phyloP scores from a whole-genome alignment of 2,329 filamentous ascomycete species.

The Leptographium galeiforme region DNA sequence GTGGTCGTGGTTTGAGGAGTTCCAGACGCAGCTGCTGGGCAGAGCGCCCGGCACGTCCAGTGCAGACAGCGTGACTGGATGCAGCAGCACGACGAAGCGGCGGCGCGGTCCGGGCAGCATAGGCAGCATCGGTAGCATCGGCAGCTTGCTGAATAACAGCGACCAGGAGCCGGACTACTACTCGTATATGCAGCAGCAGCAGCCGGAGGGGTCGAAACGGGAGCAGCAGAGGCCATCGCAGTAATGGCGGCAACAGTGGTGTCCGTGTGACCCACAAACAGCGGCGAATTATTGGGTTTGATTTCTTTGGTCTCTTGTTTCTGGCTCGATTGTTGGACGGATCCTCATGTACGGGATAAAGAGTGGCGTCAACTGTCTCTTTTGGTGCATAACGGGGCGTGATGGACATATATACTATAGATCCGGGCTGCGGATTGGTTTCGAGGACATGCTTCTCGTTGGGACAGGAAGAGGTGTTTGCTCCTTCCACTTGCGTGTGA shows the following conservation, averaged over 20 bases:
- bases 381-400: too few species aligned
- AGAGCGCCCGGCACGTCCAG: not conserved
- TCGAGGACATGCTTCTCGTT: too few species aligned
- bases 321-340: too few species aligned
- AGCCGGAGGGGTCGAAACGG: not conserved
- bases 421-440: too few species aligned
- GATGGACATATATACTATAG: too few species aligned
- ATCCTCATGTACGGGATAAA: too few species aligned
- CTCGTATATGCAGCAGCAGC: slow-evolving; percentile 5
- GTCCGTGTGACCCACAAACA: not conserved
- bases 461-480: not conserved
- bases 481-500: not conserved
- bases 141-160: slow-evolving; percentile 10
- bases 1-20: slow-evolving; percentile 10
- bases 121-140: slow-evolving; percentile 11
- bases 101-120: slow-evolving; percentile 5
- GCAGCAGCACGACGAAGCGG: not conserved
- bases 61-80: not conserved
- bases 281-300: too few species aligned
- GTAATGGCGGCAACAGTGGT: too few species aligned
- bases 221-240: not conserved
- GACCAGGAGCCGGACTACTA: slow-evolving; percentile 7
- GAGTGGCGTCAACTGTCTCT: too few species aligned
- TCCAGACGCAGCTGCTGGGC: slow-evolving; percentile 4
- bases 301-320: too few species aligned